These are phyloP conservation scores for Bipolaris gigantea DNA, from an alignment of 2,329 filamentous ascomycete species.

Conservation along the genomic window DNA sequence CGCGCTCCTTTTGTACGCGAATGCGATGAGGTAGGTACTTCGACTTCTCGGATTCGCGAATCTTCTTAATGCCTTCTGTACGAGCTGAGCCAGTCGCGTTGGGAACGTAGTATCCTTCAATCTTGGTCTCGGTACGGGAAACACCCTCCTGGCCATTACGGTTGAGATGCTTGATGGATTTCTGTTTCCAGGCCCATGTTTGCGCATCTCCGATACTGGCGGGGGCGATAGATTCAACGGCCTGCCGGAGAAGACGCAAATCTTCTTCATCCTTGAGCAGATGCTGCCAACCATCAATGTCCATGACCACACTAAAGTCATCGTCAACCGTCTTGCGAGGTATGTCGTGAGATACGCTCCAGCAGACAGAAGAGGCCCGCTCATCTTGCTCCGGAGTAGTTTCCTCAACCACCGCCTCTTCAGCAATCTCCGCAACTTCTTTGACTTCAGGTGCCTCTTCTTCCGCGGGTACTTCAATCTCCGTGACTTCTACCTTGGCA, in stretches of 20 bases:
- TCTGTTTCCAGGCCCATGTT: constrained; percentile 71
- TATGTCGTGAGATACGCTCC: constrained; percentile 61
- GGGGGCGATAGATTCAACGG: constrained; percentile 51
- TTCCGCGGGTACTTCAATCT: constrained; percentile 41
- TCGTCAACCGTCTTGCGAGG: constrained; percentile 68
- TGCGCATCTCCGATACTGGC: constrained; percentile 60
- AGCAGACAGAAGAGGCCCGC: constrained; percentile 59
- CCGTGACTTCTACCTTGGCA: constrained; percentile 44
- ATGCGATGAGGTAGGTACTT: constrained; percentile 98
- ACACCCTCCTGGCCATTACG: constrained; percentile 58
- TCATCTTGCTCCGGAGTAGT: constrained; percentile 42
- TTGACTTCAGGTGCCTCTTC: constrained; percentile 51
- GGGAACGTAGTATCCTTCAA: constrained; percentile 76
- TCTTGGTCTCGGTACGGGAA: constrained; percentile 56
- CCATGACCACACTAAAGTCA: constrained; percentile 64
- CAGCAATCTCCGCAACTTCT: constrained; percentile 20
- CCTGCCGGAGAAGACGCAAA: constrained; percentile 58
- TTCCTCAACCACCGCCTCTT: constrained; percentile 36
- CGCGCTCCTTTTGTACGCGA: constrained; percentile 87
- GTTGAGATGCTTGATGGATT: constrained; percentile 71
- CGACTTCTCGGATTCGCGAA: constrained; percentile 94
- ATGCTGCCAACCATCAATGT: constrained; percentile 71
- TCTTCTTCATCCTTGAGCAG: constrained; percentile 71
- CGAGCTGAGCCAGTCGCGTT: constrained; percentile 84
- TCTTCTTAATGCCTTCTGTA: constrained; percentile 93